Base-by-base conservation (phyloP, 2,329 filamentous ascomycete species). In the Raffaelea albimanens region DNA sequence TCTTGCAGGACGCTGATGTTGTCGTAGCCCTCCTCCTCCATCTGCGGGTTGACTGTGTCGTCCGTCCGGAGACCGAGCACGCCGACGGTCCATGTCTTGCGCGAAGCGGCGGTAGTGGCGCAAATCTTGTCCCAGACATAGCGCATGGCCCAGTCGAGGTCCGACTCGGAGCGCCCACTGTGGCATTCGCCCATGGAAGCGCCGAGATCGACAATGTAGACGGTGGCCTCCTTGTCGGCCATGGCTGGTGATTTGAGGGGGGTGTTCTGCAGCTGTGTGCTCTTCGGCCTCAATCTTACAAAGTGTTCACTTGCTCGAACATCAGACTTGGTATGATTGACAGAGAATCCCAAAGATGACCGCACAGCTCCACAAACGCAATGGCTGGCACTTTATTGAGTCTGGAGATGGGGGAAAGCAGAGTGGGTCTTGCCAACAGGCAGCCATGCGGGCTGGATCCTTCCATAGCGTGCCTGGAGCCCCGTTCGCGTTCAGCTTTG, bases 61-160 rank as follows among this genome's bases (percentile, higher is more conserved):
- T 95, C 83, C 18, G 90, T 95, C 50, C 87, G 79, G 48, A 96
- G 70, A 1, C 85, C 93, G 50, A 98, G 66, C 2, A 96, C 83
- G n/a, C 88, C 85, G 41, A 88, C 69, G 20, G 76, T 77, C 58
- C 80, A 78, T 1, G 83, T 89, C 62, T 89, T 91, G 44, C 87
- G 78, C 23, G 79, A 82, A 25, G 63, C 63, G 41, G 75, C 66
- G 64, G 88, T 83, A 3, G 82, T 87, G 8, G 78, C 79, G 5
- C 83, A 83, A 55, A 94, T 85, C 62, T 87, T 93, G 71, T 97
- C 91, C 90, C 91, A 98, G 44, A 97, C 78, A 66, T 95, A 98
- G 52, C 80, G 80, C 80, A 97, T 82, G 43, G 81, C 79, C 80
- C 84, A 98, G 51, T 96, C 87, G 18, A 98, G 76, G 62, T 97